Evolutionary conservation across 2,329 filamentous ascomycete genomes (phyloP).

Genomic region (Alternaria triticimaculans): DNA sequence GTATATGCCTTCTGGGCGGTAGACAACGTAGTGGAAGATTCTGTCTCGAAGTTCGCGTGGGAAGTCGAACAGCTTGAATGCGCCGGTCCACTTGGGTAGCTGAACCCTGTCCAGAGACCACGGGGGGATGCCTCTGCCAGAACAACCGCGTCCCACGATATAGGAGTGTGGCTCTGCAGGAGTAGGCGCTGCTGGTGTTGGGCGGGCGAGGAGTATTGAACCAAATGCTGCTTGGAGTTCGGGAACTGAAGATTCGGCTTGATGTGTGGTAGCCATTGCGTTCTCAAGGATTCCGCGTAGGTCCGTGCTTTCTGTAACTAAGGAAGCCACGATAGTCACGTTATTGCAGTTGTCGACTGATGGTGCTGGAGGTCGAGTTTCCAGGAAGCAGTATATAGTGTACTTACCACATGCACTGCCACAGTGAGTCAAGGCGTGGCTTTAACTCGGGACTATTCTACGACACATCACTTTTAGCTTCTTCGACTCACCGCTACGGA

Average conservation of each 20-base stretch:
- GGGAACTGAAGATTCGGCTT: not conserved
- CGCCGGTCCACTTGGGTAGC: conserved; percentile 15
- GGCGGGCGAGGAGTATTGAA: conserved; percentile 12
- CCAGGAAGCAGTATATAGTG: not conserved
- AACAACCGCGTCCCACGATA: not conserved
- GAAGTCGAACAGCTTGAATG: conserved; percentile 10
- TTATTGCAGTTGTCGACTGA: too few relatives aligned
- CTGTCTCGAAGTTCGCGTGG: conserved; percentile 31
- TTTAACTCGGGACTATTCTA: not conserved
- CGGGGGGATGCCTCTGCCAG: not conserved
- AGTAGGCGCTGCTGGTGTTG: not conserved
- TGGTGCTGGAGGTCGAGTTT: not conserved
- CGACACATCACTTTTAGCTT: not conserved
- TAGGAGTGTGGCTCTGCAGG: not conserved
- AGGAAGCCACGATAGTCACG: not conserved
- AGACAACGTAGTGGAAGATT: conserved; percentile 25
- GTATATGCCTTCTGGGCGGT: conserved; percentile 11
- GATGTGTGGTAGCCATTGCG: not conserved
- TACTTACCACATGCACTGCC: not conserved
- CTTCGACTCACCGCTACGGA: conserved; percentile 3
- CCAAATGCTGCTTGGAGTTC: conserved; percentile 25
- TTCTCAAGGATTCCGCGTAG: not conserved
- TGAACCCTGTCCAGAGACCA: not conserved
- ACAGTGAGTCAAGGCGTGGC: conserved; percentile 3
- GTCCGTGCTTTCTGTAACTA: not conserved